Conservation (phyloP, 83 land plant species). For the Picea abies region DNA sequence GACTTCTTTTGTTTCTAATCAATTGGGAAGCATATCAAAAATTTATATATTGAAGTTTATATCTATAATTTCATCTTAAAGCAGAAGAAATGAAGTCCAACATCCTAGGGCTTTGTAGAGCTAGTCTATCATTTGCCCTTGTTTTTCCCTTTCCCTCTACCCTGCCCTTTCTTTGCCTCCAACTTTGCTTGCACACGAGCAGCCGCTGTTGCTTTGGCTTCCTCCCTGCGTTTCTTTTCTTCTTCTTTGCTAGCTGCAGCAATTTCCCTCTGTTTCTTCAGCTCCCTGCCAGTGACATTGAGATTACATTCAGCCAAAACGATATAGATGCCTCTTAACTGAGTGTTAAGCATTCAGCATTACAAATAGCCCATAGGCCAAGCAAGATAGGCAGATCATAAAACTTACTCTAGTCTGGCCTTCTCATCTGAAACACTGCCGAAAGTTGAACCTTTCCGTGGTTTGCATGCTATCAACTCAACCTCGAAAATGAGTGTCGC, state of each 20-base stretch:
- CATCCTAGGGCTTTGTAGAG: neutral
- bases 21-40: no score
- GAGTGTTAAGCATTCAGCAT: neutral
- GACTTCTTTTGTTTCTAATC: no score
- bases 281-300: constrained; percentile 41
- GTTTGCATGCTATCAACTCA: constrained; percentile 81
- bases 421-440: constrained; percentile 79
- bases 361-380: neutral
- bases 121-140: constrained; percentile 23
- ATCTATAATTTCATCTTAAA: neutral
- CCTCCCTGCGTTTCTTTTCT: constrained; percentile 93
- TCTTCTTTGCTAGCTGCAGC: constrained; percentile 89
- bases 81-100: neutral
- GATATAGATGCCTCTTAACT: neutral
- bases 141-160: constrained; percentile 82
- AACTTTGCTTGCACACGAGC: constrained; percentile 90
- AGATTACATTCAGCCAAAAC: neutral
- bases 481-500: constrained; percentile 88
- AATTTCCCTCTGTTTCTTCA: constrained; percentile 87
- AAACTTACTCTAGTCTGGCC: constrained; percentile 85
- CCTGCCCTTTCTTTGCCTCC: constrained; percentile 76
- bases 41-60: no score
- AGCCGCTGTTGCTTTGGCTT: constrained; percentile 95
- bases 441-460: constrained; percentile 79
- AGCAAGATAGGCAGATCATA: constrained; percentile 6